phyloP scores from a whole-genome alignment of 2,329 filamentous ascomycete species.

The Colletotrichum sp. region DNA sequence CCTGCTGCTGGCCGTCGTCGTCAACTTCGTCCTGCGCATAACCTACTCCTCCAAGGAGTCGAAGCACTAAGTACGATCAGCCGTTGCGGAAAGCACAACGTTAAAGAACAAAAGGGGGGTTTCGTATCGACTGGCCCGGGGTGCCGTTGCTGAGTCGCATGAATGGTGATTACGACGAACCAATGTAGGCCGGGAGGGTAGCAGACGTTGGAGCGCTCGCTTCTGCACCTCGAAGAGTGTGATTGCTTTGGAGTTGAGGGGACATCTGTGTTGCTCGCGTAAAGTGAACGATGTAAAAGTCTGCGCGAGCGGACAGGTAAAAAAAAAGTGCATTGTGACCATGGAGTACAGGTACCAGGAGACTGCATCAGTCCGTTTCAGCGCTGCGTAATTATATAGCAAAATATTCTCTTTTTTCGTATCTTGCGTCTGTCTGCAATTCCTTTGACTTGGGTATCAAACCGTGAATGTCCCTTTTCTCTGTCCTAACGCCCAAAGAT shows the following conservation, averaged over 20 bases:
- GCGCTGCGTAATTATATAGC: background rate
- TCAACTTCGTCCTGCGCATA: slow-evolving; percentile 91
- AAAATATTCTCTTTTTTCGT: background rate
- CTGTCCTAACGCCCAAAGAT: background rate
- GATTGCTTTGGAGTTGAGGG: background rate
- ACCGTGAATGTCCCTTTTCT: background rate
- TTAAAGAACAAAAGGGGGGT: background rate
- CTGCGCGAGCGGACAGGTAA: background rate
- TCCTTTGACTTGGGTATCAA: slow-evolving; percentile 9
- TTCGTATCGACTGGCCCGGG: background rate
- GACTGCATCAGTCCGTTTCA: background rate
- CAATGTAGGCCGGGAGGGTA: background rate
- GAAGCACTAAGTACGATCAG: slow-evolving; percentile 20
- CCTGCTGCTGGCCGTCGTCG: slow-evolving; percentile 85
- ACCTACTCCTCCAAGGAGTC: slow-evolving; percentile 45
- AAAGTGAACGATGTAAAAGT: background rate
- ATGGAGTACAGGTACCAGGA: background rate
- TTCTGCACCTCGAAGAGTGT: background rate
- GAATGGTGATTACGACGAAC: background rate
- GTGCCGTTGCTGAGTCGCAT: background rate
- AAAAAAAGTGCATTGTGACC: background rate
- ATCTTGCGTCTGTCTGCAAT: background rate
- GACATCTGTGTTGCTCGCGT: background rate
- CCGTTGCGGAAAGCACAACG: background rate
- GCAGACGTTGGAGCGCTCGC: background rate